These are phyloP conservation scores for Collybiopsis confluens DNA, from an alignment of 768 basidiomycete genomes.

Conservation along the genomic window DNA sequence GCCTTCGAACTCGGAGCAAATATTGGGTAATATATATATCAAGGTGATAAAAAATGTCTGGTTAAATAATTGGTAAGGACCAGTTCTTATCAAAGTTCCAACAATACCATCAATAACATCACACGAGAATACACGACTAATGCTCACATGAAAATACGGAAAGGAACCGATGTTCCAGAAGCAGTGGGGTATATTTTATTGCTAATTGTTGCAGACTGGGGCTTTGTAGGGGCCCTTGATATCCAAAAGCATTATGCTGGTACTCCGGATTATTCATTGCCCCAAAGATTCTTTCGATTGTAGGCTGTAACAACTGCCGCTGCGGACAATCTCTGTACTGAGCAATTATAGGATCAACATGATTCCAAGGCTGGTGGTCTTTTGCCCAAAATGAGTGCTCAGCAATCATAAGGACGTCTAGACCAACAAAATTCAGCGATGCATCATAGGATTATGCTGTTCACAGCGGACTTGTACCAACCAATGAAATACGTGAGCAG, in stretches of 20 bases:
- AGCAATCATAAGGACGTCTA: slow-evolving; percentile 2
- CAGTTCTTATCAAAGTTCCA: too few relatives aligned
- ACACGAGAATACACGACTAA: too few relatives aligned
- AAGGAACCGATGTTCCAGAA: background rate
- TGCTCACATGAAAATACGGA: background rate
- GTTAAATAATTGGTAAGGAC: too few relatives aligned
- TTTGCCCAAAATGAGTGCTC: background rate
- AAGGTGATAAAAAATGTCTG: too few relatives aligned
- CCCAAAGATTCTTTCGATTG: background rate
- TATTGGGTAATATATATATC: too few relatives aligned
- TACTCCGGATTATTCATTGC: background rate
- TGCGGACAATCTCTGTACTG: background rate
- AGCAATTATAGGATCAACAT: background rate
- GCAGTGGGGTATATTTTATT: background rate
- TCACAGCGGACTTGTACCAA: background rate
- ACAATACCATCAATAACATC: too few relatives aligned
- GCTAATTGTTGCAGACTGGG: background rate
- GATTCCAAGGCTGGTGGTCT: background rate
- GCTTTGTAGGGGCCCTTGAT: background rate
- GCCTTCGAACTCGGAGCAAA: too few relatives aligned
- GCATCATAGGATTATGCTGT: background rate
- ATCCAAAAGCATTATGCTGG: background rate
- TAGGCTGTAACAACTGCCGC: background rate
- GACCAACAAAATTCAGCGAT: too few relatives aligned
- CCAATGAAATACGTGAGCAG: background rate